phyloP scores from a whole-genome alignment of 305 asterid species.

The Petunia hybrid region DNA sequence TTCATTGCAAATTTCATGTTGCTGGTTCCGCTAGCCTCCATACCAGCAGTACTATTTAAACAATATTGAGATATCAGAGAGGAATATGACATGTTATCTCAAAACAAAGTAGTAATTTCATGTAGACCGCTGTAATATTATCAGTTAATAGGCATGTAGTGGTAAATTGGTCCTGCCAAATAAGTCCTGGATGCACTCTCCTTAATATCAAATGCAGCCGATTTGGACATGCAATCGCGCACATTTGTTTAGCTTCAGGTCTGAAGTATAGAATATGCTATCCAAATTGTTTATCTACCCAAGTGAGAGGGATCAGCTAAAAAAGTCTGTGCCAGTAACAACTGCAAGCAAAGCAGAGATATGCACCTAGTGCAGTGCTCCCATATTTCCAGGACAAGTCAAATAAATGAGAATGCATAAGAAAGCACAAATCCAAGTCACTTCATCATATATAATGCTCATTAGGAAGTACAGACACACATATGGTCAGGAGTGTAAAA shows the following conservation, averaged over 20 bases:
- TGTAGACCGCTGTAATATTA: not conserved
- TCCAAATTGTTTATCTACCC: not conserved
- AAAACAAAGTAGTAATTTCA: not conserved
- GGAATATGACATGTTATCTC: constrained; percentile 17
- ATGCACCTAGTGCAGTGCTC: constrained; percentile 5
- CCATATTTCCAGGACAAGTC: not conserved
- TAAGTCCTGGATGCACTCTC: not conserved
- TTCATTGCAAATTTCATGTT: constrained; percentile 77
- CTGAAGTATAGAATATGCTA: not conserved
- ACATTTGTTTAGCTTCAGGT: too few species aligned
- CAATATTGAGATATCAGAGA: constrained; percentile 30
- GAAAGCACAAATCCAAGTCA: not conserved
- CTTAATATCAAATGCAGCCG: not conserved
- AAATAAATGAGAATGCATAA: not conserved
- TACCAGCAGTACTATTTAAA: constrained; percentile 63
- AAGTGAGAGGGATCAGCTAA: not conserved
- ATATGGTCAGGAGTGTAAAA: not conserved
- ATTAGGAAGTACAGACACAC: not conserved
- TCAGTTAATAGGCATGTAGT: not conserved
- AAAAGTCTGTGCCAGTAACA: not conserved
- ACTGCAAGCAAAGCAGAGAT: not conserved
- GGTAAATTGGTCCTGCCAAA: not conserved
- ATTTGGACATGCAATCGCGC: not conserved
- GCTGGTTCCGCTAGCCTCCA: constrained; percentile 87
- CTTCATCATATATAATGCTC: not conserved